Evolutionary conservation across 768 basidiomycete species (phyloP).

Genomic region (Russula sp.): DNA sequence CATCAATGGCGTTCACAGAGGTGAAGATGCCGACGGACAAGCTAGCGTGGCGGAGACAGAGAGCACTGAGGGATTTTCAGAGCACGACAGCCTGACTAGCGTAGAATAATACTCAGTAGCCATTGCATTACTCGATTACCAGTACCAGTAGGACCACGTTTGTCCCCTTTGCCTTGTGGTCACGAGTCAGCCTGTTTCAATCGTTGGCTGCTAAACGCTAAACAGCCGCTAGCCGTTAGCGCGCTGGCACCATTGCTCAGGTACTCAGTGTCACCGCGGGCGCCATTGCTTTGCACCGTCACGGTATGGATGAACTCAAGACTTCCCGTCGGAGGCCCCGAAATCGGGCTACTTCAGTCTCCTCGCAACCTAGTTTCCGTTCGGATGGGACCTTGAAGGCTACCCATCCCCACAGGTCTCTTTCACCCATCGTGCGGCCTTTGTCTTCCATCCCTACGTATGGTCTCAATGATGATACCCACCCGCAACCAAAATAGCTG

Average conservation of each 20-base stretch:
- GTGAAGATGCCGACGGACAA: not conserved
- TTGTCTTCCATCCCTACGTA: slow-evolving; percentile 6
- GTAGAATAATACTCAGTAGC: slow-evolving; percentile 12
- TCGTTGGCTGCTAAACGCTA: no score
- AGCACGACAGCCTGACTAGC: slow-evolving; percentile 20
- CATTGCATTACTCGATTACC: not conserved
- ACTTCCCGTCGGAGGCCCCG: not conserved
- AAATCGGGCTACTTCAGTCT: not conserved
- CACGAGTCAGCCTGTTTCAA: not conserved
- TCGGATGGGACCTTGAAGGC: slow-evolving; percentile 8
- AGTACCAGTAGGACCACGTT: not conserved
- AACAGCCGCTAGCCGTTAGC: no score
- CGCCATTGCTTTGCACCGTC: not conserved
- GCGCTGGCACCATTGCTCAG: no score
- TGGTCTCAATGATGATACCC: not conserved
- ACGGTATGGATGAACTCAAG: slow-evolving; percentile 9
- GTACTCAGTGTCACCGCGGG: not conserved
- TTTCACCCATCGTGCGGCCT: slow-evolving; percentile 1
- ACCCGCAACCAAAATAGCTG: not conserved
- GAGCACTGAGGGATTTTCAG: slow-evolving; percentile 12
- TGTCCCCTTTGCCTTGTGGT: not conserved
- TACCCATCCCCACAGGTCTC: not conserved
- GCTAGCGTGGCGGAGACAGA: slow-evolving; percentile 11
- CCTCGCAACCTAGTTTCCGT: slow-evolving; percentile 8
- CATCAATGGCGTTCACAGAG: not conserved